Base-by-base conservation (phyloP, 1,284 basidiomycete species). In the Apiotrichum gamsii region DNA sequence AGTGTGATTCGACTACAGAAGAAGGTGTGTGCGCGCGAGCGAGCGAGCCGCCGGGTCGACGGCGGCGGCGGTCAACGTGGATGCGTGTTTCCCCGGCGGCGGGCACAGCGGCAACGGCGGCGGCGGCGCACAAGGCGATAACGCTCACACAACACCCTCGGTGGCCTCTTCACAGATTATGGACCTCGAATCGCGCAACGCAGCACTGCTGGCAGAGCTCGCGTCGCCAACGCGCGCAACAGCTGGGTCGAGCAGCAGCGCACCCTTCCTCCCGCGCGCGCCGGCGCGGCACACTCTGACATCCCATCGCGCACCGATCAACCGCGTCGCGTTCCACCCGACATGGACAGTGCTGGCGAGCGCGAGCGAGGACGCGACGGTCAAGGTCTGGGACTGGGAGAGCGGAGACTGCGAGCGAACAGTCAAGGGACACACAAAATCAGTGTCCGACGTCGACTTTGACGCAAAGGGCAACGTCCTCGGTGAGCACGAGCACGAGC, bases 371-470 rank as follows among this genome's bases (percentile, higher is more conserved):
- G 90, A 94, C 64, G 78, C 85, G 30, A 89, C 83, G 2, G 80
- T 93, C 60, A 93, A 93, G 74, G 81, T 94, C 42, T 93, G 90
- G 89, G 90, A 94, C 65, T 94, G 90, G 89, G 90, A 94, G 67
- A 86, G 86, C 31, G 90, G 90, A 21, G 90, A 93, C 57, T 86
- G 91, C 62, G 90, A 94, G 69, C 74, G 87, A 50, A 93, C 90
- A 8, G 73, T 94, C 50, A 94, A 93, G 72, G 88, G 90, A 0
- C 90, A 94, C 74, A 93, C 90, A 30, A 89, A 88, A 65, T 80
- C 85, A 16, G 84, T 94, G 16, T 82, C 82, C 66, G 88, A 91
- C 69, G 81, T 89, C 40, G 87, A 90, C 63, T 94, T 87, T 67
- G 89, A 93, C 68, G 79, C 81, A 52, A 88, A 85, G 70, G 90